Base-by-base conservation (phyloP, 2,329 filamentous ascomycete species). In the Cladophialophora exuberans region DNA sequence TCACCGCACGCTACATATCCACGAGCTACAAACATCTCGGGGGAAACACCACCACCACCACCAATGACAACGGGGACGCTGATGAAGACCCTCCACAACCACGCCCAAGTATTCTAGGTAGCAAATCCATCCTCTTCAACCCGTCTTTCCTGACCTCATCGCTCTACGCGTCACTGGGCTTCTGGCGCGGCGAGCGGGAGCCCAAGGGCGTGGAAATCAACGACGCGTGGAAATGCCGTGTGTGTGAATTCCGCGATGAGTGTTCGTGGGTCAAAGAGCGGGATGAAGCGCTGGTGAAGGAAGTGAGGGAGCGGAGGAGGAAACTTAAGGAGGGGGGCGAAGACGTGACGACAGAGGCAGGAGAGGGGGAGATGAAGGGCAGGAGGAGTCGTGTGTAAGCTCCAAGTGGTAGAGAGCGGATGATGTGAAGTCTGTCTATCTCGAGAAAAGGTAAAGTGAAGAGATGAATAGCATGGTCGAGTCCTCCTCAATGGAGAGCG, bases 211-310 rank as follows among this genome's bases (percentile, higher is more conserved):
- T 97, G 2, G 79, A 83, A 5, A 80, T 95, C 5, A 86, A 92
- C 65, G 92, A 97, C 64, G 89, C 90, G 0, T 96, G 87, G 74
- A 97, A 97, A 70, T 97, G 93, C 69, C 76, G 84, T 17, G 83
- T 80, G 20, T 97, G 93, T 67, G 90, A 96, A 62, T 97, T 97
- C 70, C 83, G 80, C 0, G 85, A 89, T 2, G 79, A 76, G 1
- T 97, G 93, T 69, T 79, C 81, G 10, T 97, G 93, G 93, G 79
- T 92, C 31, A 78, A 81, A 63, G 78, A 78, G 9, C 86, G 88
- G 71, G 83, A 92, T 51, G 79, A 83, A 57, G 83, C 88, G 66
- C 76, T 75, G 18, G 70, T 69, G n/a, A 65, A 71, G 58, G 74
- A 72, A 50, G 57, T 65, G 66, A 61, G 71, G 70, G 50, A 68